These are phyloP conservation scores for Neofusicoccum ribis DNA, from an alignment of 2,329 filamentous ascomycete species.

Conservation along the genomic window DNA sequence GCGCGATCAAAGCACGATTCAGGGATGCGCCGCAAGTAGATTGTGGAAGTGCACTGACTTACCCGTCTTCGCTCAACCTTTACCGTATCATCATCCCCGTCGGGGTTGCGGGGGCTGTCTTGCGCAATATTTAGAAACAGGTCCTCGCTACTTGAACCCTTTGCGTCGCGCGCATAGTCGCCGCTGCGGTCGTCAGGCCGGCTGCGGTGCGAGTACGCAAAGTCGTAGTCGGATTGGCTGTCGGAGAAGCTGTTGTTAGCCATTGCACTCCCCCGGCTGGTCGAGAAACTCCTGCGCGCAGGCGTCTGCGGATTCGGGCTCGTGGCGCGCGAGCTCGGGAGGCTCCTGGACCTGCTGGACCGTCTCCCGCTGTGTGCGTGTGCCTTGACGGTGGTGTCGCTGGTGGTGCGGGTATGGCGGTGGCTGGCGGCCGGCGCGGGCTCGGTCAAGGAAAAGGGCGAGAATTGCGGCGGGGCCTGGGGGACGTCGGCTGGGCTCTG, in stretches of 20 bases:
- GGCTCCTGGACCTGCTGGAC: constrained; percentile 9
- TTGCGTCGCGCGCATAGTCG: constrained; percentile 6
- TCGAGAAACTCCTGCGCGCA: constrained; percentile 16
- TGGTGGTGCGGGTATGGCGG: constrained; percentile 25
- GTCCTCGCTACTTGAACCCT: constrained; percentile 32
- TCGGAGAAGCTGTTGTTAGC: constrained; percentile 26
- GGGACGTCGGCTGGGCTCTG: constrained; percentile 32
- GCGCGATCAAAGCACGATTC: constrained; percentile 16
- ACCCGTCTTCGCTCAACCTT: constrained; percentile 35
- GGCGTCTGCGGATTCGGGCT: constrained; percentile 6
- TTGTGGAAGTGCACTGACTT: constrained; percentile 24
- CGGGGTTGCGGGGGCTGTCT: constrained; percentile 31
- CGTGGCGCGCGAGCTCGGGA: constrained; percentile 11
- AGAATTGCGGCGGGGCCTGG: constrained; percentile 32
- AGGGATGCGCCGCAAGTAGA: constrained; percentile 13
- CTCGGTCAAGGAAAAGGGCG: constrained; percentile 14
- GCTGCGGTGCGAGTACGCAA: constrained; percentile 31
- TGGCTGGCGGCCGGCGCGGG: constrained; percentile 10
- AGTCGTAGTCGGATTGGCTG: constrained; percentile 32
- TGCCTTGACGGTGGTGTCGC: constrained; percentile 16
- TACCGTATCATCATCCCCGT: constrained; percentile 27
- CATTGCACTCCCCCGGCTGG: constrained; percentile 24
- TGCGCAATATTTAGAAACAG: constrained; percentile 46
- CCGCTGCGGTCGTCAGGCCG: constrained; percentile 14
- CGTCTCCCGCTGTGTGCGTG: background rate